These are phyloP conservation scores for Diplogelasinospora grovesii DNA, from an alignment of 495 filamentous ascomycete genomes.

Conservation along the genomic window DNA sequence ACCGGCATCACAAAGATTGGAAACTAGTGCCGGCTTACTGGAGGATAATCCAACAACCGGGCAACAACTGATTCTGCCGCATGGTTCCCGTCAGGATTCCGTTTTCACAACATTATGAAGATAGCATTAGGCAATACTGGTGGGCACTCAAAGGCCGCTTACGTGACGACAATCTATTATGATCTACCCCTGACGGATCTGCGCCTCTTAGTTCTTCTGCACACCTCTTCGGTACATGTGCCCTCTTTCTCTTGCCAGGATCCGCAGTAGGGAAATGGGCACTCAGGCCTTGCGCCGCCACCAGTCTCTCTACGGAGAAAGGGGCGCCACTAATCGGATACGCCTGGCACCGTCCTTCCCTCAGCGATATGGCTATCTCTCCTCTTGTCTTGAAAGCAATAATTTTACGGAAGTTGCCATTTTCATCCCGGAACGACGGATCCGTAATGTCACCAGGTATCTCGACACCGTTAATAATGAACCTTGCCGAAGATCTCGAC, in stretches of 20 bases:
- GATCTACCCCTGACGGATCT: background rate
- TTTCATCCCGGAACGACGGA: background rate
- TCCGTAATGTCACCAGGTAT: background rate
- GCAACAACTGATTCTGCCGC: too few relatives aligned
- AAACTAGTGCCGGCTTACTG: too few relatives aligned
- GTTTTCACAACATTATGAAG: too few relatives aligned
- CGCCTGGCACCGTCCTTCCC: background rate
- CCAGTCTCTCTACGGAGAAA: background rate
- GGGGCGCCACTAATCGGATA: slow-evolving; percentile 1
- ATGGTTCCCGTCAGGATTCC: too few relatives aligned
- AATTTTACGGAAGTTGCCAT: background rate
- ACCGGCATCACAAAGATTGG: too few relatives aligned
- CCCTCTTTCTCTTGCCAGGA: background rate
- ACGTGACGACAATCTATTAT: too few relatives aligned
- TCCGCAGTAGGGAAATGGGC: background rate
- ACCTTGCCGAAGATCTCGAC: background rate
- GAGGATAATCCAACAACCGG: too few relatives aligned
- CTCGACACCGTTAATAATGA: background rate
- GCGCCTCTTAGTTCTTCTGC: background rate
- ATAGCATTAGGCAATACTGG: too few relatives aligned
- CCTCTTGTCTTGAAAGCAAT: background rate
- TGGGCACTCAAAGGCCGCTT: too few relatives aligned
- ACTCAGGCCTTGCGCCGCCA: background rate
- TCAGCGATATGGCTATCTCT: background rate
- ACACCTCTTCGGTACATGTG: background rate